phyloP scores from a whole-genome alignment of 495 filamentous ascomycete genomes.

The Talaromyces trachyspermus region DNA sequence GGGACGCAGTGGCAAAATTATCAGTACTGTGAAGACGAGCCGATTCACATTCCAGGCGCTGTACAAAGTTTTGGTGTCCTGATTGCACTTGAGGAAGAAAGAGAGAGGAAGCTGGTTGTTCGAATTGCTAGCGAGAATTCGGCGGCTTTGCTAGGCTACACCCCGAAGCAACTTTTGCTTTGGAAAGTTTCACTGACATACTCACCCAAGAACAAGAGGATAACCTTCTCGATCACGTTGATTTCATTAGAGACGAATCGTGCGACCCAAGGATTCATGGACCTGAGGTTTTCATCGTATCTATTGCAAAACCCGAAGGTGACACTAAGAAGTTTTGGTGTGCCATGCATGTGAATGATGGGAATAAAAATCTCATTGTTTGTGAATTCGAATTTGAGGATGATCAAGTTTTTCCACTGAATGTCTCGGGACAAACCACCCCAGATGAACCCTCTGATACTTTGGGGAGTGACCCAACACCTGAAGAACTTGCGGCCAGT shows the following conservation, averaged over 20 bases:
- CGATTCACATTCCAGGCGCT: conserved; percentile 88
- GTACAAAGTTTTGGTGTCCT: conserved; percentile 79
- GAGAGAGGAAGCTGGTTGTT: conserved; percentile 60
- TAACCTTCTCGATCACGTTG: conserved; percentile 74
- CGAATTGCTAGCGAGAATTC: conserved; percentile 86
- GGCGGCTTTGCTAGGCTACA: conserved; percentile 65
- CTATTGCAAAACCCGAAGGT: conserved; percentile 48
- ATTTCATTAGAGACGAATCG: conserved; percentile 74
- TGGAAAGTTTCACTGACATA: conserved; percentile 72
- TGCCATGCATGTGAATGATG: conserved; percentile 67
- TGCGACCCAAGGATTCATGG: conserved; percentile 63
- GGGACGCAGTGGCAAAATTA: conserved; percentile 62
- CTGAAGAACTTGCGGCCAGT: conserved; percentile 65
- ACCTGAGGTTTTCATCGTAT: conserved; percentile 79
- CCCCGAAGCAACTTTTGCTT: conserved; percentile 70
- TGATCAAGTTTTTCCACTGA: conserved; percentile 63
- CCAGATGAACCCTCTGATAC: conserved; percentile 66
- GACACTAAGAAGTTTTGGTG: conserved; percentile 72
- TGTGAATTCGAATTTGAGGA: conserved; percentile 92
- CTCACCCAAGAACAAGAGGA: conserved; percentile 76
- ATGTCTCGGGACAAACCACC: conserved; percentile 45
- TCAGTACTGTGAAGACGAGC: conserved; percentile 87
- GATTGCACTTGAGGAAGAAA: conserved; percentile 66
- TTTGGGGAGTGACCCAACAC: conserved; percentile 56
- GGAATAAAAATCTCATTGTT: conserved; percentile 63